Evolutionary conservation across 495 filamentous ascomycete genomes (phyloP).

Genomic region (Aspergillus indologenus): DNA sequence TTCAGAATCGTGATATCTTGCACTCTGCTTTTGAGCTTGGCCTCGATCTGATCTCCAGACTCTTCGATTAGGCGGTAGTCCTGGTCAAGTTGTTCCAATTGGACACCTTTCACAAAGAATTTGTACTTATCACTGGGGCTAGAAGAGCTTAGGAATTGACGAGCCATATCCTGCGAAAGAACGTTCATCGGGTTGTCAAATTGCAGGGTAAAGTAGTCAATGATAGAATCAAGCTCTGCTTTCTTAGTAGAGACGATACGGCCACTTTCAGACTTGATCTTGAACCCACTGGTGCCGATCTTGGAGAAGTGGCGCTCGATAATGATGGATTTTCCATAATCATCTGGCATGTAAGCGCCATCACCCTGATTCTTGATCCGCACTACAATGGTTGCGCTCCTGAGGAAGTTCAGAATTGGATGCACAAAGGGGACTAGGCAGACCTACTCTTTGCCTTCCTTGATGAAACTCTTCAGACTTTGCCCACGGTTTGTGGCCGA

Average conservation of each 20-base stretch:
- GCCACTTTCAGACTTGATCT: conserved; percentile 70
- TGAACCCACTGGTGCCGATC: conserved; percentile 77
- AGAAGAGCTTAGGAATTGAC: conserved; percentile 87
- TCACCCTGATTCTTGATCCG: conserved; percentile 86
- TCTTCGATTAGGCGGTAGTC: conserved; percentile 82
- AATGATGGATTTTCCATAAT: conserved; percentile 82
- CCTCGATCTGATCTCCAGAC: conserved; percentile 64
- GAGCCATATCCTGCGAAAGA: conserved; percentile 93
- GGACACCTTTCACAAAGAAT: conserved; percentile 93
- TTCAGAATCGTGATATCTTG: conserved; percentile 50
- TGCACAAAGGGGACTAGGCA: not conserved
- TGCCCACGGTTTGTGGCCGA: conserved; percentile 92
- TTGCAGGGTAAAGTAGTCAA: conserved; percentile 88
- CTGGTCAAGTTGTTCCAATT: conserved; percentile 85
- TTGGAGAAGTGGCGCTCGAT: conserved; percentile 86
- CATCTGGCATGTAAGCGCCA: conserved; percentile 76
- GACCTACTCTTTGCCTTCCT: conserved; percentile 73
- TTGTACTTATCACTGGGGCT: conserved; percentile 84
- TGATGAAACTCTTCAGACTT: conserved; percentile 88
- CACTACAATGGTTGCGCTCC: conserved; percentile 59
- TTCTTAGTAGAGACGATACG: conserved; percentile 79
- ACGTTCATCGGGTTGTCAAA: conserved; percentile 98
- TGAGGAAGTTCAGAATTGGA: conserved; percentile 27
- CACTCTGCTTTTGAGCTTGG: conserved; percentile 47
- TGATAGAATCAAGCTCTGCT: conserved; percentile 85